Base-by-base conservation (phyloP, 345 rosid species). In the Populus davidiana region DNA sequence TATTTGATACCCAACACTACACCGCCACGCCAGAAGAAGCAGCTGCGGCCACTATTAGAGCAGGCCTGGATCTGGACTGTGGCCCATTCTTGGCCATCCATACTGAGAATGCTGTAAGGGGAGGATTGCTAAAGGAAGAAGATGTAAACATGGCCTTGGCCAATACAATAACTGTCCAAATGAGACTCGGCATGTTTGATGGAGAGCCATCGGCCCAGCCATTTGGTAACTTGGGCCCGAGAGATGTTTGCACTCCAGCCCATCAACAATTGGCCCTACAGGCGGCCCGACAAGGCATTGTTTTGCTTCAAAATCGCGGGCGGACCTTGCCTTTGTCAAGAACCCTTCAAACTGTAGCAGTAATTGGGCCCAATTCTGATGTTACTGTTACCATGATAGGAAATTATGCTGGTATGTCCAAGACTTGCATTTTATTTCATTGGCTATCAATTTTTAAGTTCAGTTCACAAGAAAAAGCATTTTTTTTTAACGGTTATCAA, bases 141-240 rank as follows among this genome's bases (percentile, higher is more conserved):
- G 91, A 93, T 33, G 85, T 95, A 14, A 83, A 93, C 81, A 8
- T 80, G 76, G 98, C 98, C n/a, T 81, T 93, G 41, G 97, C 93
- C 41, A 90, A 95, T 63, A 90, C 93, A 2, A 49, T 93, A 4
- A 88, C 99, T 0, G 97, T 95, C 61, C 99, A 93, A 66, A 95
- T 95, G 97, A 91, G 99, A 82, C 85, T 95, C 0, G 98, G 99
- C 43, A 91, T 93, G 97, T 95, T 93, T 64, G 99, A 95, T 63
- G 98, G 99, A 0, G 90, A 88, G 77, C 94, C 91, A 31, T 88
- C 95, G 0, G 88, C 84, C 18, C 92, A 90, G 18, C 91, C 91
- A 0, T 91, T 83, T 5, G 94, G 96, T 62, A 83, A 90, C 43
- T 87, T 96, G 35, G 97, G 99, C 50, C 92, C 98, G 1, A 79